Conservation (phyloP, 169 alveolate genomes). For the Cryptosporidium baileyi region DNA sequence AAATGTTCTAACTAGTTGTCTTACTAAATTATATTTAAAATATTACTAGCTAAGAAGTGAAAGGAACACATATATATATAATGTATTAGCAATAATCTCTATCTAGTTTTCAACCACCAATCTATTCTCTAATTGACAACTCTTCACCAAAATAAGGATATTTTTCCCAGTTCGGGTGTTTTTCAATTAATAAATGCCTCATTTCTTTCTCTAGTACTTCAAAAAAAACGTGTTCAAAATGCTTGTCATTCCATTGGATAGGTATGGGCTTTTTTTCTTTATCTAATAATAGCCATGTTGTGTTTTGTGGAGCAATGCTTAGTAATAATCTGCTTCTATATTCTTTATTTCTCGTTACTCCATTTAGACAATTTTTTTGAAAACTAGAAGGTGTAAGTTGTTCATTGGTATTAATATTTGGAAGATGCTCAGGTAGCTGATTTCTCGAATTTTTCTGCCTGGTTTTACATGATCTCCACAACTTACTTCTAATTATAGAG, state of each 20-base stretch:
- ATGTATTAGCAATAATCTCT: conserved; percentile 36
- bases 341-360: conserved; percentile 27
- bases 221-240: conserved; percentile 79
- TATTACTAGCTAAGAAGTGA: conserved; percentile 20
- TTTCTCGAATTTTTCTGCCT: conserved; percentile 71
- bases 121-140: not conserved
- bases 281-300: conserved; percentile 81
- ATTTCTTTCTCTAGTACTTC: conserved; percentile 73
- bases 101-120: not conserved
- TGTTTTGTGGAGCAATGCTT: conserved; percentile 68
- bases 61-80: conserved; percentile 9
- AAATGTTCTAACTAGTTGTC: no score
- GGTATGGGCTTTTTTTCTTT: conserved; percentile 78
- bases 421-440: conserved; percentile 20
- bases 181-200: conserved; percentile 75
- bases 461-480: conserved; percentile 70
- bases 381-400: conserved; percentile 23
- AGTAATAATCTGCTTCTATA: conserved; percentile 45
- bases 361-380: conserved; percentile 34
- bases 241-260: conserved; percentile 81
- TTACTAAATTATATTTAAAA: no score
- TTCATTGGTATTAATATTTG: not conserved
- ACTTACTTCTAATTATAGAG: conserved; percentile 42
- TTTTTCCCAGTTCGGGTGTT: conserved; percentile 75
- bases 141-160: conserved; percentile 72